phyloP scores from a whole-genome alignment of 2,329 filamentous ascomycete species.

The Alternaria sp. region DNA sequence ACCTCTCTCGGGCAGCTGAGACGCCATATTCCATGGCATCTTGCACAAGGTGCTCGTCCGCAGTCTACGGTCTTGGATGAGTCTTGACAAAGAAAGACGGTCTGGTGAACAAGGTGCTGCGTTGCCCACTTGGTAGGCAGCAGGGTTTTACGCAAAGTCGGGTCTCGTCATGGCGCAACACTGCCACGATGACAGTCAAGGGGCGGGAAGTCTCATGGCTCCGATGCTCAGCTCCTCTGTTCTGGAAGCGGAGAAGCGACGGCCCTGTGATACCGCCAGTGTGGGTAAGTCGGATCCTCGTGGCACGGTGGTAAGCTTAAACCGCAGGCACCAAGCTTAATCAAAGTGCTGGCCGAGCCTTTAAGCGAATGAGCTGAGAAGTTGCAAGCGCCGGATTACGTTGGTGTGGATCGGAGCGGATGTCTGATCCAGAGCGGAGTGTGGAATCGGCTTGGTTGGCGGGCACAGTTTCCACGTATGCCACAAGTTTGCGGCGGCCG shows the following conservation, averaged over 20 bases:
- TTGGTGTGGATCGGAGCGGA: slow-evolving; percentile 43
- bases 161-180: background rate
- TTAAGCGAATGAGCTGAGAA: slow-evolving; percentile 31
- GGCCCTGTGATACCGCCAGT: slow-evolving; percentile 29
- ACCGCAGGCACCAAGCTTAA: slow-evolving; percentile 39
- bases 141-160: background rate
- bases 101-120: background rate
- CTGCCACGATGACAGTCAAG: background rate
- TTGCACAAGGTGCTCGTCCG: slow-evolving; percentile 21
- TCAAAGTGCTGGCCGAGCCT: slow-evolving; percentile 26
- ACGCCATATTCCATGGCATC: slow-evolving; percentile 24
- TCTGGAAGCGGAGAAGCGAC: slow-evolving; percentile 9
- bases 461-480: slow-evolving; percentile 22
- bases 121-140: slow-evolving; percentile 2
- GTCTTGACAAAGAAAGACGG: slow-evolving; percentile 18
- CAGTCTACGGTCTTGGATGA: slow-evolving; percentile 26
- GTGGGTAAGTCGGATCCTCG: slow-evolving; percentile 35
- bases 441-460: slow-evolving; percentile 8
- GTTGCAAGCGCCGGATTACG: slow-evolving; percentile 31
- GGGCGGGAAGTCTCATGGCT: background rate
- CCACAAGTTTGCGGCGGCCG: slow-evolving; percentile 7
- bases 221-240: slow-evolving; percentile 4
- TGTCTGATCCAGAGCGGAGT: slow-evolving; percentile 26
- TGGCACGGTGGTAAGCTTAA: slow-evolving; percentile 46
- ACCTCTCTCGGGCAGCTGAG: slow-evolving; percentile 41